A percentile compares a stretch with the other conserved stretches of the same genome.
phyloP scores from a whole-genome alignment of 345 rosid species.

The Acer negundo region DNA sequence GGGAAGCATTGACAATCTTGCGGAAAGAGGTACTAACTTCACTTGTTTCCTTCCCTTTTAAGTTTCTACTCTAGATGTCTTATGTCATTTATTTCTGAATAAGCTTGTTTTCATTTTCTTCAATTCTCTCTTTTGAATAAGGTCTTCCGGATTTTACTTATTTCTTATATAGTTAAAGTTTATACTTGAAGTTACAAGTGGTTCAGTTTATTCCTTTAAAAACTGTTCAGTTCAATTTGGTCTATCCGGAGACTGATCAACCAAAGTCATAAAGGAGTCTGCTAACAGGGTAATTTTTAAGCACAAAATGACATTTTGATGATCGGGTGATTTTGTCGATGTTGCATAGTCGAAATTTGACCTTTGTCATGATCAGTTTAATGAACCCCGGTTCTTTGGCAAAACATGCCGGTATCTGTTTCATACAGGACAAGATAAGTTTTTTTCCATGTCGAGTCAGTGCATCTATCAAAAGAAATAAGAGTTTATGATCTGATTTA shows the following conservation, averaged over 20 bases:
- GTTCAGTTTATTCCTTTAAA: not conserved
- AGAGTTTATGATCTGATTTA: too few relatives aligned
- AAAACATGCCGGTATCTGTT: too few relatives aligned
- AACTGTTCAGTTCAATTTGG: not conserved
- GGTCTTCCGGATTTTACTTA: not conserved
- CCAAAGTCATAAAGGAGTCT: not conserved
- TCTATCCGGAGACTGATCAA: too few relatives aligned
- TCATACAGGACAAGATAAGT: too few relatives aligned
- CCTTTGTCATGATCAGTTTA: too few relatives aligned
- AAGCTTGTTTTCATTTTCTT: not conserved
- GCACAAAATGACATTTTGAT: not conserved
- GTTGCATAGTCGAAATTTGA: not conserved
- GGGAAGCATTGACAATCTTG: slow-evolving; percentile 85
- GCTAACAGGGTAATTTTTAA: not conserved
- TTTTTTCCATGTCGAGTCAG: too few relatives aligned
- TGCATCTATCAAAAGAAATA: too few relatives aligned
- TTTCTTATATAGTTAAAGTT: not conserved
- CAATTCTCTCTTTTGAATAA: not conserved
- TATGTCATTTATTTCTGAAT: not conserved
- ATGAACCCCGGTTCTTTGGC: too few relatives aligned
- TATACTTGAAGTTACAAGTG: not conserved
- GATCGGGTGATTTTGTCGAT: not conserved
- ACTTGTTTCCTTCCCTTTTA: not conserved
- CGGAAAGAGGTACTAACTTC: slow-evolving; percentile 67
- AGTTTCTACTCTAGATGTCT: slow-evolving; percentile 12